Evolutionary conservation across 805 yeast species (phyloP).

Genomic region (Hanseniaspora lachancei): DNA sequence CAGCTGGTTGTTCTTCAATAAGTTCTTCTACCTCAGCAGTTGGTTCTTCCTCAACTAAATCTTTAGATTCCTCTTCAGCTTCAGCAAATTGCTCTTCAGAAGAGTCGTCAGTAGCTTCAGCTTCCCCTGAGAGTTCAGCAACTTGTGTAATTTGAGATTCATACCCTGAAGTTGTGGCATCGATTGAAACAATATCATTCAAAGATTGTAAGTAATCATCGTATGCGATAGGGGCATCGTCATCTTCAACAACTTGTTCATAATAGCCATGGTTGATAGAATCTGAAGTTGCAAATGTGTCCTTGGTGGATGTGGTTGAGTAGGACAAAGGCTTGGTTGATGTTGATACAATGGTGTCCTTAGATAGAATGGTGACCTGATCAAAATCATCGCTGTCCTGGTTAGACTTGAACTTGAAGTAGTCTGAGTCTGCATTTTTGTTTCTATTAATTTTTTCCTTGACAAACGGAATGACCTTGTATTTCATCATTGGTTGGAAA

Average conservation of each 20-base stretch:
- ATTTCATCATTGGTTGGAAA: background rate
- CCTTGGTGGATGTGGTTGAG: background rate
- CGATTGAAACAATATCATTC: constrained; percentile 5
- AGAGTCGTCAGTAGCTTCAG: background rate
- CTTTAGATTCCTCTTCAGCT: background rate
- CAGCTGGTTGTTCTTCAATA: background rate
- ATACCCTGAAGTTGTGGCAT: constrained; percentile 4
- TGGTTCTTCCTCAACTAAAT: background rate
- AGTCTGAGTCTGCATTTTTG: background rate
- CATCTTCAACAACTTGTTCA: background rate
- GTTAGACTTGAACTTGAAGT: constrained; percentile 7
- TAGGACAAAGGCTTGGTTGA: background rate
- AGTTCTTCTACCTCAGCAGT: background rate
- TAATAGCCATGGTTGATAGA: background rate
- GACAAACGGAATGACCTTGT: constrained; percentile 5
- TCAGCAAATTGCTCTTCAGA: background rate
- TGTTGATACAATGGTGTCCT: background rate
- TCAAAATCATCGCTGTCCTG: background rate
- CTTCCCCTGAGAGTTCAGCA: background rate
- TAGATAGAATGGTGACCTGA: constrained; percentile 3
- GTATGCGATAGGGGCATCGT: background rate
- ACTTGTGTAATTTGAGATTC: background rate
- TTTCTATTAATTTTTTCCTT: background rate
- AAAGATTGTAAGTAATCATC: constrained; percentile 6
- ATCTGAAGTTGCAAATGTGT: background rate